phyloP scores from a whole-genome alignment of 192 early-diverging fungal species.

The Jimgerdemannia flammicorona region DNA sequence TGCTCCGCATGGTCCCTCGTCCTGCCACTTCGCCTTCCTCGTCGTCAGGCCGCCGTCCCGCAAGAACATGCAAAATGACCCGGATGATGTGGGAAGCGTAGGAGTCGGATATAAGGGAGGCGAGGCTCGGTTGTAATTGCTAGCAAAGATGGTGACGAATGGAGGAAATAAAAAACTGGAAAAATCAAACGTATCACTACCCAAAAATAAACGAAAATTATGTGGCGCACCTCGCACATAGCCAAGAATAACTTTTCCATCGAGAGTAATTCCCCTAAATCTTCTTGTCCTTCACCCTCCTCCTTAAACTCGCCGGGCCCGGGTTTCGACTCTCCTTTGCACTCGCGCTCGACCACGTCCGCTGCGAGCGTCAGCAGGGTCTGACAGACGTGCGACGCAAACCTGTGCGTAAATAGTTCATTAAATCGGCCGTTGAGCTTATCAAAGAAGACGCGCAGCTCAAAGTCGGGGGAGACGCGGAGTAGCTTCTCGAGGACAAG shows the following conservation, averaged over 20 bases:
- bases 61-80: constrained; percentile 61
- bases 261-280: constrained; percentile 56
- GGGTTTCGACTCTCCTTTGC: constrained; percentile 36
- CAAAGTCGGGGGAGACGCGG: constrained; percentile 63
- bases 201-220: not conserved
- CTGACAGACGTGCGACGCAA: constrained; percentile 86
- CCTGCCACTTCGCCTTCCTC: constrained; percentile 43
- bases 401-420: constrained; percentile 76
- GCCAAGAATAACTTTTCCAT: constrained; percentile 61
- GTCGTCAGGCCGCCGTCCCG: constrained; percentile 55
- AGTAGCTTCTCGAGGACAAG: constrained; percentile 80
- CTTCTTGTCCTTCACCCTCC: constrained; percentile 12
- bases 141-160: not conserved
- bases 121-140: constrained; percentile 42
- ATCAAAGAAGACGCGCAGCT: constrained; percentile 68
- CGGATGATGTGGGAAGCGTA: constrained; percentile 78
- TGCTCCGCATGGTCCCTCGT: constrained; percentile 60
- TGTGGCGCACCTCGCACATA: constrained; percentile 42
- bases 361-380: constrained; percentile 71
- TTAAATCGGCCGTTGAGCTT: constrained; percentile 43
- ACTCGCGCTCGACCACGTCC: constrained; percentile 72
- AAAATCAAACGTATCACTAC: not conserved
- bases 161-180: not conserved
- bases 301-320: constrained; percentile 21
- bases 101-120: constrained; percentile 62